Evolutionary conservation across 352 stramenopile species (phyloP).

Genomic region (Phytophthora nicotianae): DNA sequence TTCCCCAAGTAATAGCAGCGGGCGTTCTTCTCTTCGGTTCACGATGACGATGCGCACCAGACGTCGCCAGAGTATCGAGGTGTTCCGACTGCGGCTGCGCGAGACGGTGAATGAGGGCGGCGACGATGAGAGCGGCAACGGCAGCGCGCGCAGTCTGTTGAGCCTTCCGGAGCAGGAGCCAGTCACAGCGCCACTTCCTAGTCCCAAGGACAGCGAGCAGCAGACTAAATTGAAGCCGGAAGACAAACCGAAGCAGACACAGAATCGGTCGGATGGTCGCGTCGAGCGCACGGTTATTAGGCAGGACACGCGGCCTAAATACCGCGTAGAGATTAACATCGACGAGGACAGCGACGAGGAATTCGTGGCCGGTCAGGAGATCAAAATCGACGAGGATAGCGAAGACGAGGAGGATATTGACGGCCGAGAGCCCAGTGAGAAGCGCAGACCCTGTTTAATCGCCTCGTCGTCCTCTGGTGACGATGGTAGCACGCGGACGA

Average conservation of each 20-base stretch:
- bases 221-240: background rate
- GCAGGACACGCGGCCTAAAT: background rate
- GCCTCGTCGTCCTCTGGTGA: conserved; percentile 29
- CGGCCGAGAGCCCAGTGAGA: conserved; percentile 26
- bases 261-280: background rate
- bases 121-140: conserved; percentile 29
- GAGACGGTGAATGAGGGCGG: conserved; percentile 71
- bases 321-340: conserved; percentile 23
- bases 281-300: background rate
- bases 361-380: conserved; percentile 20
- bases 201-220: conserved; percentile 2
- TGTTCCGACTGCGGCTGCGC: conserved; percentile 68
- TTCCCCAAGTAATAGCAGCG: too few species aligned
- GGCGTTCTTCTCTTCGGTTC: background rate
- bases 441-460: conserved; percentile 22
- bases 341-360: conserved; percentile 31
- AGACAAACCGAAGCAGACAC: conserved; percentile 2
- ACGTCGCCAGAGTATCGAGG: conserved; percentile 59
- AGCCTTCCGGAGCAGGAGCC: conserved; percentile 32
- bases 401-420: conserved; percentile 37
- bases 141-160: conserved; percentile 22
- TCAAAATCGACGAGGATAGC: conserved; percentile 26
- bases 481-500: conserved; percentile 35
- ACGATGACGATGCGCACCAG: conserved; percentile 26
- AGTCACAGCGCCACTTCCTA: background rate